Percentiles rank a stretch among this genome's conserved stretches.
Conservation (phyloP, 129 eudicot genomes). For the Oenanthe sinensis region DNA sequence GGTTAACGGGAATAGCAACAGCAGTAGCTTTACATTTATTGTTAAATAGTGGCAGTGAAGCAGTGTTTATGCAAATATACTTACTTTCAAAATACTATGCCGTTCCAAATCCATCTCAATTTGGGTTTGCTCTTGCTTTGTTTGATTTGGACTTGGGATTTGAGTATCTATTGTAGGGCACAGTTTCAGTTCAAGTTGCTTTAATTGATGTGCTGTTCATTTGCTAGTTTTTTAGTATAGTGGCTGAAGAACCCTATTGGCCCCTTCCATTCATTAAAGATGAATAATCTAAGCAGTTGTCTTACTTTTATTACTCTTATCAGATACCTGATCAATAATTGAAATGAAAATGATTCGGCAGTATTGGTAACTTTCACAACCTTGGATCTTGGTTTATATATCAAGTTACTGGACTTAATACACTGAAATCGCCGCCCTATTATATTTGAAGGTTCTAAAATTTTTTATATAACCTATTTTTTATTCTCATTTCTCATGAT, state of each 20-base stretch:
- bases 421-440: background rate
- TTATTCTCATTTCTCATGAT: background rate
- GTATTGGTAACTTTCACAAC: background rate
- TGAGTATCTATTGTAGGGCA: too few species aligned
- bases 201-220: too few species aligned
- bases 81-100: background rate
- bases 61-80: background rate
- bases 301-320: too few species aligned
- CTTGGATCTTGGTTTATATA: background rate
- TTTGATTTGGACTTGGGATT: too few species aligned
- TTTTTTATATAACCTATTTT: background rate
- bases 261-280: too few species aligned
- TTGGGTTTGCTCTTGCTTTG: background rate
- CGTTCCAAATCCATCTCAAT: background rate
- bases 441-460: background rate
- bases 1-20: background rate
- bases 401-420: background rate
- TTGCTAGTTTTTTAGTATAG: too few species aligned
- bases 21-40: background rate
- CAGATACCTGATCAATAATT: too few species aligned
- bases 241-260: too few species aligned
- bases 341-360: background rate
- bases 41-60: background rate
- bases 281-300: too few species aligned
- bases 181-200: too few species aligned